A percentile compares a stretch with the other conserved stretches of the same genome.
Conservation (phyloP, 2,329 filamentous ascomycete genomes). For the Aspergillus thermomutatus region DNA sequence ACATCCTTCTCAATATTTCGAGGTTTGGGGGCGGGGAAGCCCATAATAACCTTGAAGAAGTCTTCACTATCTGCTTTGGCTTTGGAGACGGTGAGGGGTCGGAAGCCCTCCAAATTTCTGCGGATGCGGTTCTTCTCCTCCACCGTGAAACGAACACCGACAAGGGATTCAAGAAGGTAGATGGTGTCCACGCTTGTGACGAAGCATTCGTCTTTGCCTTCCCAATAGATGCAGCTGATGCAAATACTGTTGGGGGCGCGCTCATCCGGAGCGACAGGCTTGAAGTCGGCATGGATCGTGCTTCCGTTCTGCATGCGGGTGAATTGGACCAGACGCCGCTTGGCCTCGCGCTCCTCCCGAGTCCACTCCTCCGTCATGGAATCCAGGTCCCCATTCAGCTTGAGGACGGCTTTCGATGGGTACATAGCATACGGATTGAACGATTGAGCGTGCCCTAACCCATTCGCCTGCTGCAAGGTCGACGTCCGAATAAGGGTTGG, state of each 20-base stretch:
- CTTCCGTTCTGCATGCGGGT: constrained; percentile 76
- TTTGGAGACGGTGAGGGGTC: constrained; percentile 90
- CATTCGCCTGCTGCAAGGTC: constrained; percentile 57
- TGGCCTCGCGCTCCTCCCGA: constrained; percentile 72
- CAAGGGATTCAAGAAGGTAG: constrained; percentile 84
- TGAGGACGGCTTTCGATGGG: constrained; percentile 77
- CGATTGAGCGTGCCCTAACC: constrained; percentile 45
- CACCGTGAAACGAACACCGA: constrained; percentile 82
- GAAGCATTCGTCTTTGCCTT: constrained; percentile 83
- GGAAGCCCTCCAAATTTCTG: constrained; percentile 90
- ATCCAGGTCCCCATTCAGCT: constrained; percentile 81
- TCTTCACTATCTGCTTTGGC: constrained; percentile 88
- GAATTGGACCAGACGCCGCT: constrained; percentile 85
- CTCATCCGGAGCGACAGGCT: constrained; percentile 73
- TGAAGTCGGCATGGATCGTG: constrained; percentile 76
- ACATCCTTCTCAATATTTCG: constrained; percentile 99
- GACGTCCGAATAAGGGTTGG: constrained; percentile 67
- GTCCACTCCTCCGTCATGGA: constrained; percentile 82
- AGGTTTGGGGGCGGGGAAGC: constrained; percentile 89
- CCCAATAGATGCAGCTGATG: constrained; percentile 97
- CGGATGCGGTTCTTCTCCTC: constrained; percentile 99
- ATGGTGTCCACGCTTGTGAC: constrained; percentile 98
- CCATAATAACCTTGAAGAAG: constrained; percentile 99
- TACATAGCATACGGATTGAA: constrained; percentile 81
- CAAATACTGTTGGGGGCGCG: constrained; percentile 81